A percentile compares a stretch with the other conserved stretches of the same genome.
Evolutionary conservation across 805 yeast genomes (phyloP).

Genomic region (Monosporozyma aquatica): DNA sequence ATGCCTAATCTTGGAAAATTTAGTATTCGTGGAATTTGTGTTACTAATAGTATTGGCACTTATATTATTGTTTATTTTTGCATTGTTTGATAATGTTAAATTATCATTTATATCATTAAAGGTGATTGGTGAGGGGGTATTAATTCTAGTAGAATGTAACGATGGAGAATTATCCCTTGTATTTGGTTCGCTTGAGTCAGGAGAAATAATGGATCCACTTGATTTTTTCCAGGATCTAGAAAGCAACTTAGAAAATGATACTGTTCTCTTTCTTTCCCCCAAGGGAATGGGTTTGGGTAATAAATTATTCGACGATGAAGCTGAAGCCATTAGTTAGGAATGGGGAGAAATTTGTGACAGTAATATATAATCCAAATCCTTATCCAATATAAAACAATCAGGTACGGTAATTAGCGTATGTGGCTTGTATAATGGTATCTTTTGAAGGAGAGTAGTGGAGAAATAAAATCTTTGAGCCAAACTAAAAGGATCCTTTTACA

Average conservation of each 20-base stretch:
- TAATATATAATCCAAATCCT: too few species aligned
- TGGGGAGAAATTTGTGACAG: too few species aligned
- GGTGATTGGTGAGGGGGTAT: not conserved
- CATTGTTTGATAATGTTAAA: not conserved
- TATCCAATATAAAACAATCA: too few species aligned
- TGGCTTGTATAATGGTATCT: too few species aligned
- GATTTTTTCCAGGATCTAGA: constrained; percentile 11
- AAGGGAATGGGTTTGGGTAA: not conserved
- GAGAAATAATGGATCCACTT: not conserved
- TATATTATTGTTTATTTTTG: too few species aligned
- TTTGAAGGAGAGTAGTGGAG: too few species aligned
- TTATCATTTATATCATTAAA: not conserved
- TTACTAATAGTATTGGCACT: not conserved
- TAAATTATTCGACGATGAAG: not conserved
- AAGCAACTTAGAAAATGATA: constrained; percentile 20
- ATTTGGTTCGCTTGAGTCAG: not conserved
- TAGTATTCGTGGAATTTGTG: constrained; percentile 3
- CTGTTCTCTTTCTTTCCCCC: constrained; percentile 16
- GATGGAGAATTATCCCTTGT: constrained; percentile 1
- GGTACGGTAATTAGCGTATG: too few species aligned
- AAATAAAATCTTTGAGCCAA: too few species aligned
- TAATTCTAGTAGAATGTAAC: not conserved
- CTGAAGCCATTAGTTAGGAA: constrained; percentile 1
- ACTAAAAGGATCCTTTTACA: too few species aligned
- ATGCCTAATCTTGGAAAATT: constrained; percentile 16